phyloP scores from a whole-genome alignment of 2,329 filamentous ascomycete species.

The Fusarium lateritium region DNA sequence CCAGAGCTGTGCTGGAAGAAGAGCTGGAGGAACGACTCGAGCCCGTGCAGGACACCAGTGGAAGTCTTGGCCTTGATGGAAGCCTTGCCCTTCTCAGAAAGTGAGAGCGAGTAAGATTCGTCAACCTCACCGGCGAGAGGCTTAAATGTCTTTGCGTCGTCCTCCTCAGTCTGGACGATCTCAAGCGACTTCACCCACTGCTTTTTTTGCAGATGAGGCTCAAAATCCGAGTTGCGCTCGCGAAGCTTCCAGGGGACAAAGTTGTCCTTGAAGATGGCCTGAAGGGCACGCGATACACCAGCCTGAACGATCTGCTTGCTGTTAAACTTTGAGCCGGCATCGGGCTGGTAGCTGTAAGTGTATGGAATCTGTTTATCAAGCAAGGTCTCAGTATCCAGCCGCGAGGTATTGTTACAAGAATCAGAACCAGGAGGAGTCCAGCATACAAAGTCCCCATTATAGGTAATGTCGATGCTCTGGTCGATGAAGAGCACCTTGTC shows the following conservation, averaged over 20 bases:
- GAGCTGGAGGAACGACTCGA: constrained; percentile 84
- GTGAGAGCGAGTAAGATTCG: constrained; percentile 80
- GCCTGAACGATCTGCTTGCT: constrained; percentile 69
- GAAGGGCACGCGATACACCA: constrained; percentile 71
- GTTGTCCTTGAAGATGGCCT: constrained; percentile 75
- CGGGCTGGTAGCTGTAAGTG: constrained; percentile 61
- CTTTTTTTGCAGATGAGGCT: constrained; percentile 67
- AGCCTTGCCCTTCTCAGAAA: constrained; percentile 71
- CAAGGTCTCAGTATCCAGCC: constrained; percentile 53
- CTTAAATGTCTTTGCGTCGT: constrained; percentile 71
- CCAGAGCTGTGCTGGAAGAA: constrained; percentile 80
- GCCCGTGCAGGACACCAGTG: constrained; percentile 78
- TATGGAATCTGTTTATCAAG: constrained; percentile 63
- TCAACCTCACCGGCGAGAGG: constrained; percentile 76
- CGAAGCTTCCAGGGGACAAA: constrained; percentile 87
- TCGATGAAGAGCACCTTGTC: constrained; percentile 68
- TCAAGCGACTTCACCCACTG: constrained; percentile 71
- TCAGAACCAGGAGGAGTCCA: constrained; percentile 54
- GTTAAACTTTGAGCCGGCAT: constrained; percentile 56
- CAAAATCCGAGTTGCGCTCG: constrained; percentile 73
- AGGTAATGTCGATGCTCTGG: constrained; percentile 67
- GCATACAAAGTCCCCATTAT: constrained; percentile 71
- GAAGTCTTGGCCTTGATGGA: constrained; percentile 76
- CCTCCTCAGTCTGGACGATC: constrained; percentile 70
- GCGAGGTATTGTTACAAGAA: constrained; percentile 41